Evolutionary conservation across 768 basidiomycete species (phyloP).

Genomic region (Roridomyces roridus): DNA sequence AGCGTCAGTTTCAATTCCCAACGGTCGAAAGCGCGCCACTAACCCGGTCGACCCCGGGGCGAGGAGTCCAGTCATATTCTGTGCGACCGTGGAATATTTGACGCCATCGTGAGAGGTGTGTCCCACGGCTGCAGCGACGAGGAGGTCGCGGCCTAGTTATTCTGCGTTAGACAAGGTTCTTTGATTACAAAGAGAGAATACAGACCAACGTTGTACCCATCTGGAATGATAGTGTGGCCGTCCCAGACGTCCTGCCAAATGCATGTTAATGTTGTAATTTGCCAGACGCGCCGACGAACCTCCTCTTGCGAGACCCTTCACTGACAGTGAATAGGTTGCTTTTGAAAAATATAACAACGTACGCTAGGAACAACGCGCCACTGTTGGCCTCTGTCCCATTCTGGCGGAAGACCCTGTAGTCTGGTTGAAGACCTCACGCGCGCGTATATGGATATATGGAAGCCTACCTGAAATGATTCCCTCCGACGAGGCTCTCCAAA

Average conservation of each 20-base stretch:
- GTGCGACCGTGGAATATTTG: slow-evolving; percentile 41
- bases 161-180: too few relatives aligned
- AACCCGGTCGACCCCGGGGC: slow-evolving; percentile 44
- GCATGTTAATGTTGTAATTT: too few relatives aligned
- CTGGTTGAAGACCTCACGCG: background rate
- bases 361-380: slow-evolving; percentile 54
- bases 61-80: slow-evolving; percentile 49
- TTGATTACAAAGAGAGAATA: background rate
- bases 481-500: slow-evolving; percentile 70
- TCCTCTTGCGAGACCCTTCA: slow-evolving; percentile 54
- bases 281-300: slow-evolving; percentile 6
- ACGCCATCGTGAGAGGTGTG: slow-evolving; percentile 35
- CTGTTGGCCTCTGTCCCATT: slow-evolving; percentile 40
- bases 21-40: slow-evolving; percentile 26
- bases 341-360: slow-evolving; percentile 2
- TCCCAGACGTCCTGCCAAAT: slow-evolving; percentile 35
- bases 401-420: slow-evolving; percentile 47
- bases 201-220: slow-evolving; percentile 51
- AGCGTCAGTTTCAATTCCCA: background rate
- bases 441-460: background rate
- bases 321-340: slow-evolving; percentile 27
- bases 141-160: slow-evolving; percentile 36
- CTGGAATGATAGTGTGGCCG: slow-evolving; percentile 43
- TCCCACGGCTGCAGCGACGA: slow-evolving; percentile 45
- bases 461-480: slow-evolving; percentile 20